Base-by-base conservation (phyloP, 2,329 filamentous ascomycete species). In the Graphilbum fragrans region DNA sequence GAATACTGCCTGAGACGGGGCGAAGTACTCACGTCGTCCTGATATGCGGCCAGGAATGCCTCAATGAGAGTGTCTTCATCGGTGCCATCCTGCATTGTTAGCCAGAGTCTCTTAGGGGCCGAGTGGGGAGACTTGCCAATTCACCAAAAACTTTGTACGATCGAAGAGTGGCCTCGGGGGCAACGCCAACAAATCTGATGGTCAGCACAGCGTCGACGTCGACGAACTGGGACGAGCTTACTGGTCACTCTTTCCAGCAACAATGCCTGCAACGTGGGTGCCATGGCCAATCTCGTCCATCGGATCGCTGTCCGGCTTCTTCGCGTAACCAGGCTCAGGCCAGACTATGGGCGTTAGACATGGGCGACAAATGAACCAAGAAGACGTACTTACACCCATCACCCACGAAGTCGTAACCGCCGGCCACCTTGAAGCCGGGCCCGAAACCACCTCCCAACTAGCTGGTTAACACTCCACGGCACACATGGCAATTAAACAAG, bases 21-120 rank as follows among this genome's bases (percentile, higher is more conserved):
- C 3, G 3, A 3, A 17, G 11, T 9, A 16, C 43, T 34, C 39
- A 45, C 40, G 23, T 72, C 73, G 16, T 66, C 73, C 50, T 79
- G 66, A 48, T 69, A 78, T 0, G 77, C 77, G 50, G 64, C 65
- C 55, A 73, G 69, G 52, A 72, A 79, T 2, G 75, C 73, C 14
- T 67, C 65, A 33, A 79, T 74, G 41, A 81, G 55, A 5, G 78
- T 59, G 44, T 80, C 76, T 49, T 71, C 70, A 11, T 55, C 52
- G 4, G 55, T 56, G 5, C 47, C 46, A 35, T 38, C 36, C 20
- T 44, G n/a, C 16, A 8, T n/a, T n/a, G n/a, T n/a, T n/a, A n/a
- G n/a, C n/a, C n/a, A n/a, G n/a, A n/a, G n/a, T n/a, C n/a, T n/a
- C n/a, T n/a, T n/a, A n/a, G n/a, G n/a, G n/a, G n/a, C n/a, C n/a